Evolutionary conservation across 441 rosid species (phyloP).

Genomic region (Bruguiera hainesii): DNA sequence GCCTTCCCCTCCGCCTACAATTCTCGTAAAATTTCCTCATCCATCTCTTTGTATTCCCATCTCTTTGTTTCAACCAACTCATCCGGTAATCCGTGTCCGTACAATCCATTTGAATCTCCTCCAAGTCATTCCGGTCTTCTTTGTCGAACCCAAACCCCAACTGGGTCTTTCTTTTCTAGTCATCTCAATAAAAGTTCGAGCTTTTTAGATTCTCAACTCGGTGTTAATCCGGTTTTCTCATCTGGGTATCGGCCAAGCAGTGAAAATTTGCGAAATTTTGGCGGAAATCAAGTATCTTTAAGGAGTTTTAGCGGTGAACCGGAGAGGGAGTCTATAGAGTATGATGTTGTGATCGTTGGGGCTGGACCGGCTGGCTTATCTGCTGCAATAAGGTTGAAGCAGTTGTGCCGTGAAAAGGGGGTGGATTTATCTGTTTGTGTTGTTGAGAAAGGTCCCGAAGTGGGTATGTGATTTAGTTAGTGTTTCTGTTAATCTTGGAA

Average conservation of each 20-base stretch:
- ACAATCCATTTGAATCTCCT: constrained; percentile 8
- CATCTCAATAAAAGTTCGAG: constrained; percentile 22
- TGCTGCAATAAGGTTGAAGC: constrained; percentile 87
- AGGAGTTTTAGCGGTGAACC: constrained; percentile 50
- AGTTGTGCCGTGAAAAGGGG: constrained; percentile 65
- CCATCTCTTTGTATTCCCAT: constrained; percentile 15
- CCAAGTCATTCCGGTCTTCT: constrained; percentile 9
- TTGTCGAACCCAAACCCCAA: constrained; percentile 19
- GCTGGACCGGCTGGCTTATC: constrained; percentile 98
- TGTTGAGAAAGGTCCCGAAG: constrained; percentile 95
- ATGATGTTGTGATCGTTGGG: constrained; percentile 89
- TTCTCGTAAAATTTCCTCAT: constrained; percentile 15
- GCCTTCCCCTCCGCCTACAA: constrained; percentile 27
- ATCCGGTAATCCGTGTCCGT: too few species aligned
- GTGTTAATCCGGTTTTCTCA: constrained; percentile 20
- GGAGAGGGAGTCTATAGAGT: constrained; percentile 66
- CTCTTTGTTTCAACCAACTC: constrained; percentile 2
- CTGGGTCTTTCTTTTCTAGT: constrained; percentile 23
- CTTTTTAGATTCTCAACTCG: constrained; percentile 22
- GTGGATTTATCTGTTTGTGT: constrained; percentile 85
- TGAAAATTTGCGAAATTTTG: constrained; percentile 17
- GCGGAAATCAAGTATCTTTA: constrained; percentile 18
- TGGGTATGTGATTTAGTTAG: constrained; percentile 43
- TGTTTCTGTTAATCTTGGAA: not conserved
- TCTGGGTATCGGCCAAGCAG: constrained; percentile 32